Evolutionary conservation across 345 rosid genomes (phyloP).

Genomic region (Cardamine occulta): DNA sequence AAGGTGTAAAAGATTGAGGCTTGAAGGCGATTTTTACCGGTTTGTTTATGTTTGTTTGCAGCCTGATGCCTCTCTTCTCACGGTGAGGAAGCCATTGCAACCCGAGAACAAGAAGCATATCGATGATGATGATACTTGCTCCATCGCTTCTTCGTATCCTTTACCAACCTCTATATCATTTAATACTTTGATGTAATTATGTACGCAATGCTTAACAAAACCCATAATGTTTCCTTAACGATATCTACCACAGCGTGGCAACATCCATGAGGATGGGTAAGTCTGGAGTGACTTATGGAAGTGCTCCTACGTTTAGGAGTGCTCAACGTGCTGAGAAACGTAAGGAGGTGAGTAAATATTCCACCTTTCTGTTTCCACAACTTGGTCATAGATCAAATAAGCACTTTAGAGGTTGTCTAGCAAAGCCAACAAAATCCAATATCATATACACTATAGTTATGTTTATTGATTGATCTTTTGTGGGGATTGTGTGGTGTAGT

Average conservation of each 20-base stretch:
- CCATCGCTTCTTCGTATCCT: conserved; percentile 95
- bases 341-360: conserved; percentile 60
- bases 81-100: conserved; percentile 60
- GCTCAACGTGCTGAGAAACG: conserved; percentile 87
- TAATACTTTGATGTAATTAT: neutral
- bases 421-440: neutral
- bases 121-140: conserved; percentile 85
- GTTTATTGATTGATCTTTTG: neutral
- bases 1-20: neutral
- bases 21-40: neutral
- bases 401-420: neutral
- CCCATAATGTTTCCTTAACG: conserved; percentile 24
- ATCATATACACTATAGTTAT: conserved; percentile 17
- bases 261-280: conserved; percentile 63
- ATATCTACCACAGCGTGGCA: conserved; percentile 36
- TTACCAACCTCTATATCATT: neutral
- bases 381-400: neutral
- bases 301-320: conserved; percentile 88
- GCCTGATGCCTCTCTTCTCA: conserved; percentile 54
- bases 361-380: neutral
- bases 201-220: neutral
- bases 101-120: conserved; percentile 60
- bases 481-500: conserved; percentile 50
- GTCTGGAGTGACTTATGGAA: conserved; percentile 74
- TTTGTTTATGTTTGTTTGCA: conserved; percentile 41